Evolutionary conservation across 768 basidiomycete genomes (phyloP).

Genomic region (Pleurotus citrinopileatus): DNA sequence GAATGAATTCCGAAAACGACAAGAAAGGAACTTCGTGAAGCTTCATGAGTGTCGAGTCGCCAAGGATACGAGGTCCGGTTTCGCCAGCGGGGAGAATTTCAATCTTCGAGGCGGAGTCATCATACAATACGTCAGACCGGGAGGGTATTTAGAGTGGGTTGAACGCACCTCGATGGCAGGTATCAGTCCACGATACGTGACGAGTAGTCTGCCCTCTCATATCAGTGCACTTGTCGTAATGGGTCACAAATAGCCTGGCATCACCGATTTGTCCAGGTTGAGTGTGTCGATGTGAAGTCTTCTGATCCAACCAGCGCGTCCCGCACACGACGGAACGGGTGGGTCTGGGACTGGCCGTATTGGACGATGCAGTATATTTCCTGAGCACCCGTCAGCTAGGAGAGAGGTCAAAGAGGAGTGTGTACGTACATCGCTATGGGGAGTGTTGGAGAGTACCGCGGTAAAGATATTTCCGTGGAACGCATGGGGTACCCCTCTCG

Average conservation of each 20-base stretch:
- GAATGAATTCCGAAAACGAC: constrained; percentile 81
- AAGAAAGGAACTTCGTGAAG: constrained; percentile 76
- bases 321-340: constrained; percentile 79
- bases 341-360: constrained; percentile 53
- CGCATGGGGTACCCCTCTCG: constrained; percentile 67
- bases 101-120: constrained; percentile 44
- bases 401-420: background rate
- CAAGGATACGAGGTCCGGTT: constrained; percentile 73
- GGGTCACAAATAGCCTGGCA: constrained; percentile 13
- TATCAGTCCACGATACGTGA: constrained; percentile 71
- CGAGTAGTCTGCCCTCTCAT: constrained; percentile 53
- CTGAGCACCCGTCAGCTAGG: constrained; percentile 34
- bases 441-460: constrained; percentile 63
- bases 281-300: constrained; percentile 64
- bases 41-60: constrained; percentile 62
- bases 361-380: constrained; percentile 87
- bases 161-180: constrained; percentile 70
- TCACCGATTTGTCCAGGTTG: constrained; percentile 87
- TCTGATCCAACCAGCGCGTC: constrained; percentile 67
- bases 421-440: constrained; percentile 67
- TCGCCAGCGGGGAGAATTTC: constrained; percentile 83
- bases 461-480: constrained; percentile 77
- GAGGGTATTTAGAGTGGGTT: constrained; percentile 6
- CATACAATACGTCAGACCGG: no score
- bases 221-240: constrained; percentile 13